Base-by-base conservation (phyloP, 2,329 filamentous ascomycete species). In the Teratosphaeria pseudoeucalypti region DNA sequence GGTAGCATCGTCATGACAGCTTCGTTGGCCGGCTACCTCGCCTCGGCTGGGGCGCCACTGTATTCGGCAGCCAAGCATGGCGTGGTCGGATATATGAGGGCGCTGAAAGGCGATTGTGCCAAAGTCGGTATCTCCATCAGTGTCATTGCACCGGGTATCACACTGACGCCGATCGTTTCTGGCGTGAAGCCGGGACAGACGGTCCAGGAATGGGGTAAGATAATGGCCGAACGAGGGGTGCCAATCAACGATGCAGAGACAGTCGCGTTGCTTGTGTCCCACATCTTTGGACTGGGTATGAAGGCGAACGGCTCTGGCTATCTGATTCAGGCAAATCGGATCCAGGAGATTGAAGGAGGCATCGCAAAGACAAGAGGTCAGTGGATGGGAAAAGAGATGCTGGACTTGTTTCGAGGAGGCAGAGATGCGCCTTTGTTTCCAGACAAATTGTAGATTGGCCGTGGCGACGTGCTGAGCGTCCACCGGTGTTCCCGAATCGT, bases 311-410 rank as follows among this genome's bases (percentile, higher is more conserved):
- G 78, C 0, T 73, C 73, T 49, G 78, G 78, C 0, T 68, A 79
- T 39, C 68, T 80, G 43, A 70, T 80, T 3, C 78, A 81, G 62
- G 75, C 68, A 39, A 66, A 67, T 57, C 55, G 57, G 19, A 59
- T 65, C 29, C 67, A 69, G 54, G 78, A 81, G 68, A 58, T 80
- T 26, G 78, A 81, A 62, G 67, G 70, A 26, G 78, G 78, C 0
- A 67, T 80, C 57, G 78, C 78, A 29, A 78, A 72, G 67, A 71
- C 68, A 23, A 73, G 78, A 60, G 72, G 72, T 61, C 64, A 66
- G 54, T 81, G 78, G 78, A 79, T 80, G 77, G 73, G 77, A 0
- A 76, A 73, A 62, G 78, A 81, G 66, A 79, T 79, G 78, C 66
- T 81, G 69, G 73, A 74, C 11, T 63, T 79, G 65, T 80, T 80